Conservation (phyloP, 306 rosid species). For the Sicyos baderoa region DNA sequence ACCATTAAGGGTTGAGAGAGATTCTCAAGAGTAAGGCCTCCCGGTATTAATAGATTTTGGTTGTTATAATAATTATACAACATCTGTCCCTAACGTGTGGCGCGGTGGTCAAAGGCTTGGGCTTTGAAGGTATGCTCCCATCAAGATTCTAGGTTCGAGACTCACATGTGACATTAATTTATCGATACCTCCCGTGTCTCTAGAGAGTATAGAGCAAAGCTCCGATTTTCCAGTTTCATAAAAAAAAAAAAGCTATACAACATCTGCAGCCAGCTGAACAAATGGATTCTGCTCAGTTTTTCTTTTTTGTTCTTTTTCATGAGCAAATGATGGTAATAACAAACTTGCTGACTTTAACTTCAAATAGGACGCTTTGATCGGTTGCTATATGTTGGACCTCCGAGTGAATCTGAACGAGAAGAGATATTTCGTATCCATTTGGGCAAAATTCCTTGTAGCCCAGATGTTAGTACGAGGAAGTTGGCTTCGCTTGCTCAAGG, state of each 20-base stretch:
- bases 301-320: background rate
- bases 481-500: constrained; percentile 58
- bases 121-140: too few relatives aligned
- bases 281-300: background rate
- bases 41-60: too few relatives aligned
- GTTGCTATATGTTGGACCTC: constrained; percentile 80
- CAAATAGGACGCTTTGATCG: constrained; percentile 84
- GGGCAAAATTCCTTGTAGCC: constrained; percentile 54
- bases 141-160: too few relatives aligned
- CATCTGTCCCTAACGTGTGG: too few relatives aligned
- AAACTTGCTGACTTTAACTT: background rate
- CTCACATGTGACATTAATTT: too few relatives aligned
- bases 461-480: constrained; percentile 52
- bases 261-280: background rate
- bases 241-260: background rate
- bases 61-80: too few relatives aligned
- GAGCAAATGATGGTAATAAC: background rate
- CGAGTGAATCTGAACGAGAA: constrained; percentile 65
- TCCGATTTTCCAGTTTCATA: too few relatives aligned
- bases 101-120: too few relatives aligned
- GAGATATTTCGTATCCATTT: constrained; percentile 76
- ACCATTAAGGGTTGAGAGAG: too few relatives aligned
- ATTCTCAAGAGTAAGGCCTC: too few relatives aligned
- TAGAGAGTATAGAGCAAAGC: too few relatives aligned
- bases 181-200: too few relatives aligned